Base-by-base conservation (phyloP, 805 yeast species). In the Nadsonia fulvescens region DNA sequence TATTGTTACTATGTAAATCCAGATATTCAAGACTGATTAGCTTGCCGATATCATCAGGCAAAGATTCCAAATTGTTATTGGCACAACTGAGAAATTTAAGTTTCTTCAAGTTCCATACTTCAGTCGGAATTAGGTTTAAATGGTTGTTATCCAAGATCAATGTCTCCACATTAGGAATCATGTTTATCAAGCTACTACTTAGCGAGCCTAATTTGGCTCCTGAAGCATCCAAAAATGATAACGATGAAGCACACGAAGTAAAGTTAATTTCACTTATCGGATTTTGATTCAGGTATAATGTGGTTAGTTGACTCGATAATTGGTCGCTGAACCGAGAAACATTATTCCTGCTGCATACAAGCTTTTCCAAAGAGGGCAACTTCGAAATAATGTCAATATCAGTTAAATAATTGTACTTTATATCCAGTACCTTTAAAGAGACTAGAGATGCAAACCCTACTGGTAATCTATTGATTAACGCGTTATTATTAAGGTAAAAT, bases 1-100 rank as follows among this genome's bases (percentile, higher is more conserved):
- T 56, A 42, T 82, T 82, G 49, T 86, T 86, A 22, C 77, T 66
- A 49, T 86, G 94, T 22, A 81, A 51, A 46, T 86, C 94, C 30
- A 86, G 54, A 23, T 62, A 56, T 39, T 63, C 70, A 35, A 86
- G 57, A 15, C 65, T 61, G 3, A 56, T 49, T 30, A 83, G 56
- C 9, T 58, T 41, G 3, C 78, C 71, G 17, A 89, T 63, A 8
- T 66, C 63, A 2, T 55, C 47, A 0, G 96, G 94, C 8, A 89
- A 42, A 2, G 60, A 47, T 29, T 73, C 75, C 31, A 89, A 51
- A 37, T 77, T 76, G 44, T 89, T 89, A 28, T 70, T 68, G 28
- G 66, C 70, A 2, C 71, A 58, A 3, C 93, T 77, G 19, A 89
- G 53, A 32, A 66, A 66, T 2, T 66, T 62, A 39, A 89, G 54